Evolutionary conservation across 164 flowering plant species (phyloP).

Genomic region (Warburgia ugandensis): DNA sequence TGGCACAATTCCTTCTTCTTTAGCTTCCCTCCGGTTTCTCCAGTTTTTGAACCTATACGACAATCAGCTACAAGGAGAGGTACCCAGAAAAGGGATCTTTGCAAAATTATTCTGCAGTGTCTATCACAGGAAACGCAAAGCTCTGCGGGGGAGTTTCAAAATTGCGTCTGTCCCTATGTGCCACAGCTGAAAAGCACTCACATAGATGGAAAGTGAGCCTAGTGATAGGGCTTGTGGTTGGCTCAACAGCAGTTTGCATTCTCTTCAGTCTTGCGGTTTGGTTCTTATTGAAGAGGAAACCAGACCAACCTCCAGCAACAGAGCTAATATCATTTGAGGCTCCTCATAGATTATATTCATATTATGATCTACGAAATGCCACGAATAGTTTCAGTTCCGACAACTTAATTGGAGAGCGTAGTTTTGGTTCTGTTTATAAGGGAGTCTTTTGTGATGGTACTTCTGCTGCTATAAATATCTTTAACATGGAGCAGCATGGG

Average conservation of each 20-base stretch:
- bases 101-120: neutral
- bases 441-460: conserved; percentile 2
- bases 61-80: conserved; percentile 1
- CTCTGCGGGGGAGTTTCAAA: neutral
- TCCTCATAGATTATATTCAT: neutral
- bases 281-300: neutral
- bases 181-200: neutral
- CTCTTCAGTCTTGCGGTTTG: neutral
- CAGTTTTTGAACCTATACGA: neutral
- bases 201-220: neutral
- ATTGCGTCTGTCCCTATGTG: neutral
- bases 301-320: neutral
- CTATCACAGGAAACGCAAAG: neutral
- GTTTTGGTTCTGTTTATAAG: conserved; percentile 3
- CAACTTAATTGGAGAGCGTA: conserved; percentile 4
- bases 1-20: conserved; percentile 5
- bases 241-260: neutral
- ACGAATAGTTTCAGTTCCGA: neutral
- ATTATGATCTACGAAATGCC: neutral
- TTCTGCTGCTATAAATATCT: neutral
- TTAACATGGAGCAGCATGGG: no score
- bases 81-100: neutral
- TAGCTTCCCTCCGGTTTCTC: neutral
- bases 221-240: neutral
- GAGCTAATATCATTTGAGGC: neutral